Evolutionary conservation across 495 filamentous ascomycete species (phyloP), one percentile per base, ranked within the genome.

Genomic region (Talaromyces trachyspermus): DNA sequence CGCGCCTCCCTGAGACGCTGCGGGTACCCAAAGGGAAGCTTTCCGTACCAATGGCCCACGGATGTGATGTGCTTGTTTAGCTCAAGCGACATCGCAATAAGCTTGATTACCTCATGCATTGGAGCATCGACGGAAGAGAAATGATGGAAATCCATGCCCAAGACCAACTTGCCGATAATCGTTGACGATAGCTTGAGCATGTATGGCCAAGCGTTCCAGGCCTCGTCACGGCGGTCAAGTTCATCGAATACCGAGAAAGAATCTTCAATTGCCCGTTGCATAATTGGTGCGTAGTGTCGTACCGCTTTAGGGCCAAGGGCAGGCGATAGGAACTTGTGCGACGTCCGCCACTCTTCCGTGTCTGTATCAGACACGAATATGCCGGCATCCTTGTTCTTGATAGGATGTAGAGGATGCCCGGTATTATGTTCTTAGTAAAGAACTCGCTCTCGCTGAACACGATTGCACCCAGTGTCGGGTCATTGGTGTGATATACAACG

Each of bases 141-240:
- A 43, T 81, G 77, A 23, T 71, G 29, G 17, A 78, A 69, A 55
- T 80, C 74, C 50, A 69, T 47, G 2, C 70, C 72, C 1, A 81
- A 63, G 0, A 65, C 64, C 4, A 82, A 48, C 52, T 75, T 75
- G 12, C 72, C 69, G 12, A 80, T 70, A 5, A 69, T 64, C 35
- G 76, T 72, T 0, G 74, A 70, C 2, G 62, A 75, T 0, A 82
- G 63, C 60, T 82, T 81, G 12, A 80, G 52, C 75, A 79, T 81
- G 40, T 75, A 80, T 30, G 68, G 73, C 47, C 80, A 82, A 6
- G 74, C 76, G 52, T 81, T 81, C 63, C 65, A 79, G 0, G 76
- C 66, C 47, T 75, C 65, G 0, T 55, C 70, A 11, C 60, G 53
- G 22, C 64, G 44, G 48, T 77, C 74, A 8, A 81, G 54, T 41